Conservation (phyloP, 345 rosid species). For the Microthlaspi erraticum region DNA sequence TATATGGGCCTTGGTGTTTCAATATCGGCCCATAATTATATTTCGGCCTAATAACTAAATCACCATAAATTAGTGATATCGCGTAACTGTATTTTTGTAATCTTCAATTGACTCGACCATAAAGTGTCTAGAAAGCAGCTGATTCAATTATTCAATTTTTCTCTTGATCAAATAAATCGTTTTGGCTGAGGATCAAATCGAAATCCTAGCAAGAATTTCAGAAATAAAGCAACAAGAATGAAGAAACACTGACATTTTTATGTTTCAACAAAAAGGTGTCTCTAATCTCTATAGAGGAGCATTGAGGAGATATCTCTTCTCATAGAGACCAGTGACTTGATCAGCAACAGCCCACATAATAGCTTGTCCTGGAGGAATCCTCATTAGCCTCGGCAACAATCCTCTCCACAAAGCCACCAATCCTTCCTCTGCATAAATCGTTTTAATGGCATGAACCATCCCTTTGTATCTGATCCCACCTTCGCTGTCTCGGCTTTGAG, state of each 20-base stretch:
- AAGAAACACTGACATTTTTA: neutral
- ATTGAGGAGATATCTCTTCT: conserved; percentile 59
- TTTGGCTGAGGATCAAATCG: no score
- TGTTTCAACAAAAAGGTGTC: neutral
- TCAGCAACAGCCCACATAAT: conserved; percentile 99
- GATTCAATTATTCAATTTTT: no score
- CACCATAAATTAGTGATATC: no score
- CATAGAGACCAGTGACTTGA: conserved; percentile 83
- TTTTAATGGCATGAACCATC: conserved; percentile 87
- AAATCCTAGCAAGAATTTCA: neutral
- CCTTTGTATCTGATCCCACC: conserved; percentile 81
- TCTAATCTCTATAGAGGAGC: conserved; percentile 45
- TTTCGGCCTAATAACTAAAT: neutral
- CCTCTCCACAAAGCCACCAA: conserved; percentile 87
- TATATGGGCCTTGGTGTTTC: neutral
- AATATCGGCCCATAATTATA: neutral
- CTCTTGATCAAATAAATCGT: no score
- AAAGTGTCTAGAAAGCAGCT: no score
- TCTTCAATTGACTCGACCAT: no score
- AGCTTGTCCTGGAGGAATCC: conserved; percentile 98
- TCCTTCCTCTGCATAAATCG: conserved; percentile 87
- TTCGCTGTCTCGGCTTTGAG: conserved; percentile 63
- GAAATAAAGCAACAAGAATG: neutral
- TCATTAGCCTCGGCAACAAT: conserved; percentile 89
- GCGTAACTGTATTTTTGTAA: no score